phyloP scores from a whole-genome alignment of 805 yeast genomes.

The Zygotorulaspora florentina region DNA sequence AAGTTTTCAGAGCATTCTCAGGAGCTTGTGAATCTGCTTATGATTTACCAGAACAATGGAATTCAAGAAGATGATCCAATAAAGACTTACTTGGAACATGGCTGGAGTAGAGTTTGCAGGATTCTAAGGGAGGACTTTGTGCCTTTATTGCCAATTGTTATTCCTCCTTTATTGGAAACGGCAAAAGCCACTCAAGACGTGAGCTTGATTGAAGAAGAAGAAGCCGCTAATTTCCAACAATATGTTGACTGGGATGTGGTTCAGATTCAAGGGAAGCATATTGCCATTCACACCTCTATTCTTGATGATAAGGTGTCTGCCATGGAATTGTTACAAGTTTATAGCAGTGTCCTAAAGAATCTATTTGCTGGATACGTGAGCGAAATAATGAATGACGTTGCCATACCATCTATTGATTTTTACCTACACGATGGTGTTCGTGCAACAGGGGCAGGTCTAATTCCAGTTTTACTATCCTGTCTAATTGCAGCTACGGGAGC shows the following conservation, averaged over 20 bases:
- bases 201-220: conserved; percentile 80
- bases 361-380: conserved; percentile 79
- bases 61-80: conserved; percentile 79
- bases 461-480: conserved; percentile 70
- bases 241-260: conserved; percentile 96
- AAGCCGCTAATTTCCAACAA: conserved; percentile 75
- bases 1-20: conserved; percentile 72
- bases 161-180: conserved; percentile 81
- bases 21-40: conserved; percentile 68
- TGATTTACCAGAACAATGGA: conserved; percentile 59
- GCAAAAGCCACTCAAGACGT: conserved; percentile 91
- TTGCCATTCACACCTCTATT: conserved; percentile 92
- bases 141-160: conserved; percentile 75
- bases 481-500: conserved; percentile 47
- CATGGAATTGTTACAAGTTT: conserved; percentile 77
- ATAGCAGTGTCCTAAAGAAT: conserved; percentile 78
- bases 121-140: conserved; percentile 80
- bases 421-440: conserved; percentile 93
- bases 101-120: conserved; percentile 92
- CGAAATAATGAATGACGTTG: conserved; percentile 71
- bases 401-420: conserved; percentile 84
- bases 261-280: conserved; percentile 82
- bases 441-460: conserved; percentile 79
- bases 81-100: conserved; percentile 80
- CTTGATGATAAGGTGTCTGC: conserved; percentile 92